Base-by-base conservation (phyloP, 2,329 filamentous ascomycete genomes). In the Cryoendolithus antarcticus region DNA sequence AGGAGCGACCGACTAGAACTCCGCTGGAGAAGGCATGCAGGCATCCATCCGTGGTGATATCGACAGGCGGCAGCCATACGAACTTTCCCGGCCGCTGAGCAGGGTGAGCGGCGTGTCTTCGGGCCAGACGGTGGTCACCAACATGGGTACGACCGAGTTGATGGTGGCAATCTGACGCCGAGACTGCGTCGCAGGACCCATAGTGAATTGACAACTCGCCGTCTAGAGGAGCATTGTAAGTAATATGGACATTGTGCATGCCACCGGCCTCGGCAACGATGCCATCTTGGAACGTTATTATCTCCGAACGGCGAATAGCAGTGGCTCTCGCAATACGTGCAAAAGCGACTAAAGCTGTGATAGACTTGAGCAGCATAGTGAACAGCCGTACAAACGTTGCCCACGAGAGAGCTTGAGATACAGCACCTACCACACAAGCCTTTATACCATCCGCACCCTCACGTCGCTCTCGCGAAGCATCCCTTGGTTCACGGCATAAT, bases 221-320 rank as follows among this genome's bases (percentile, higher is more conserved):
- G 40, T 67, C 62, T 27, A 66, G 62, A 13, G 55, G 52, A 11
- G 58, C 52, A 31, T 57, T 56, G 43, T 65, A 70, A 4, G 53
- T 58, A 11, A 72, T 53, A 33, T 70, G 61, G 24, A 72, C 56
- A 47, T 72, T 72, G 48, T 72, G 66, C 43, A 72, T 48, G 12
- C 54, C 54, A 31, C 54, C 53, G 19, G 51, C 54, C 36, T 58
- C 53, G 6, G 50, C 51, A 7, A 45, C 28, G n/a, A 55, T 47
- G 13, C 38, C 40, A 40, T 53, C 40, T 38, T 51, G 44, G 30
- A 55, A 55, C 3, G 41, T 38, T 9, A 54, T 42, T 9, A 41
- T 49, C 15, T 19, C 15, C 15, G 15, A 19, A 19, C 15, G 15
- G 15, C 15, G 15, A 19, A 19, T 19, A 19, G 15, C 15, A 19